Conservation (phyloP, 1,139 yeast species). For the Debaryomyces sp. region DNA sequence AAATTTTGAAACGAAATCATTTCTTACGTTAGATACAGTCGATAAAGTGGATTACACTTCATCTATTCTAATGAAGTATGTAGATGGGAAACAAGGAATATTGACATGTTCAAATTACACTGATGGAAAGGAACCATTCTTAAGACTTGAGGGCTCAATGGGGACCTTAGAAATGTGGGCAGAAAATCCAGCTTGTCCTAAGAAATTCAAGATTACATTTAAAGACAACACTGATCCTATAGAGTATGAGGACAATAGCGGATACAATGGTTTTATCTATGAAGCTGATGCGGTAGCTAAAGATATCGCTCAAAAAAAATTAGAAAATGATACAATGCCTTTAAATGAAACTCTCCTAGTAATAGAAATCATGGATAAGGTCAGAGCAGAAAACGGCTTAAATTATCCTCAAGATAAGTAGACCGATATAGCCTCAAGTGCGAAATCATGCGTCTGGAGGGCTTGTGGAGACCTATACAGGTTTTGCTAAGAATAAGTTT, state of each 20-base stretch:
- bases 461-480: neutral
- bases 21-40: constrained; percentile 31
- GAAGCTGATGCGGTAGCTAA: constrained; percentile 56
- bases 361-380: constrained; percentile 47
- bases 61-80: constrained; percentile 36
- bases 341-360: constrained; percentile 46
- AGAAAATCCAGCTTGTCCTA: constrained; percentile 37
- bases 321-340: constrained; percentile 40
- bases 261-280: constrained; percentile 48
- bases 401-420: constrained; percentile 39
- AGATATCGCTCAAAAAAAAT: constrained; percentile 38
- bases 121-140: constrained; percentile 33
- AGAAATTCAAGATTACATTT: constrained; percentile 31
- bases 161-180: constrained; percentile 39
- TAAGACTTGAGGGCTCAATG: constrained; percentile 41
- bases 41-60: constrained; percentile 42
- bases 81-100: constrained; percentile 38
- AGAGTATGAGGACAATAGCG: constrained; percentile 31
- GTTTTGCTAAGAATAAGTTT: neutral
- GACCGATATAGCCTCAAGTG: neutral
- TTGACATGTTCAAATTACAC: constrained; percentile 35
- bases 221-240: constrained; percentile 22
- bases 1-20: constrained; percentile 31
- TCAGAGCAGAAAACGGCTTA: constrained; percentile 43
- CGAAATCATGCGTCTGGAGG: neutral